phyloP scores from a whole-genome alignment of 164 flowering plant genomes.

The Tinospora cordifolia region DNA sequence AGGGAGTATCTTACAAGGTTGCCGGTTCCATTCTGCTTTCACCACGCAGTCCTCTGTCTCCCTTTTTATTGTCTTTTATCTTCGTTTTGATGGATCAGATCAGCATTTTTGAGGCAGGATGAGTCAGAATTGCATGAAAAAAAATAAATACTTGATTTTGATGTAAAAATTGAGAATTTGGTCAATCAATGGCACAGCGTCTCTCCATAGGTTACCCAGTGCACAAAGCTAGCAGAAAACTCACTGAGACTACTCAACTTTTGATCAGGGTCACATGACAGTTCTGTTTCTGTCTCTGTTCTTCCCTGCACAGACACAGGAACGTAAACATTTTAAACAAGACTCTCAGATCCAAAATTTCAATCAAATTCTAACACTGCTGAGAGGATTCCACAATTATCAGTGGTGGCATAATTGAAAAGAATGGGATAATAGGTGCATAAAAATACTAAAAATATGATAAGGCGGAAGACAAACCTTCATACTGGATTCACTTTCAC shows the following conservation, averaged over 20 bases:
- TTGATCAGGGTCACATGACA: constrained; percentile 16
- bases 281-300: constrained; percentile 27
- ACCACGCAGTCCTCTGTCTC: not conserved
- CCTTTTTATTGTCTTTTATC: constrained; percentile 10
- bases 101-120: constrained; percentile 37
- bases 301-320: constrained; percentile 30
- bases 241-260: constrained; percentile 22
- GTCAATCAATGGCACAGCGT: constrained; percentile 32
- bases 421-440: not conserved
- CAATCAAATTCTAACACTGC: too few relatives aligned
- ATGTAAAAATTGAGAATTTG: not conserved
- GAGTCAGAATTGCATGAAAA: constrained; percentile 11
- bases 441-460: not conserved
- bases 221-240: constrained; percentile 44
- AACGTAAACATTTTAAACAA: not conserved
- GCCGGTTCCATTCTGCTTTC: constrained; percentile 11
- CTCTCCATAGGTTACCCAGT: constrained; percentile 61
- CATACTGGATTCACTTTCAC: constrained; percentile 37
- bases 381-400: too few relatives aligned
- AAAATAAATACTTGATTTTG: constrained; percentile 3
- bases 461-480: constrained; percentile 28
- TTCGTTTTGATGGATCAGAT: not conserved
- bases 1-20: constrained; percentile 16
- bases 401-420: not conserved
- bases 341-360: too few relatives aligned